A percentile compares a stretch with the other conserved stretches of the same genome.
These are phyloP conservation scores for Yamadazyma songkhlaensis DNA, from an alignment of 1,139 yeast genomes.

Conservation along the genomic window DNA sequence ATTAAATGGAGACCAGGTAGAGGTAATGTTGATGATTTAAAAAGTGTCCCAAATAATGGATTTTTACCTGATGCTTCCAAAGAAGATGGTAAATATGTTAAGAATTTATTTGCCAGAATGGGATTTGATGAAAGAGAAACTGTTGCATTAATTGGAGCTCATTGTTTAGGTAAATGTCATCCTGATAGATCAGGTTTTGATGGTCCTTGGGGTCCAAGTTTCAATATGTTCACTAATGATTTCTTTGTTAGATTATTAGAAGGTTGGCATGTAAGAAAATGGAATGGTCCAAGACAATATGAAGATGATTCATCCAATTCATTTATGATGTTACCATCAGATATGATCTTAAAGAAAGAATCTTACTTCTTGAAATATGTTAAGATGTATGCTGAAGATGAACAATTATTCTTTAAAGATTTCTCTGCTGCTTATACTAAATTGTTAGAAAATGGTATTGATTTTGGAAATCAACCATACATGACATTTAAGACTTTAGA, in stretches of 20 bases:
- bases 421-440: constrained; percentile 68
- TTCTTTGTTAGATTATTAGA: constrained; percentile 70
- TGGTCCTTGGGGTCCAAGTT: constrained; percentile 95
- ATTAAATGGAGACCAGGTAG: constrained; percentile 89
- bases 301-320: constrained; percentile 69
- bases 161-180: constrained; percentile 80
- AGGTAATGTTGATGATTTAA: constrained; percentile 18
- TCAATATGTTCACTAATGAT: constrained; percentile 80
- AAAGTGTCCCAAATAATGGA: constrained; percentile 60
- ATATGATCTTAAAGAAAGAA: constrained; percentile 70
- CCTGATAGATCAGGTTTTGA: constrained; percentile 66
- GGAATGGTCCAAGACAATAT: constrained; percentile 77
- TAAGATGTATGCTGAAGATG: constrained; percentile 68
- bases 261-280: constrained; percentile 74
- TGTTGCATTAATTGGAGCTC: constrained; percentile 87
- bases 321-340: constrained; percentile 92
- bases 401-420: constrained; percentile 66
- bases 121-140: constrained; percentile 82
- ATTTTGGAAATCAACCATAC: constrained; percentile 44
- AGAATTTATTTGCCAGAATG: constrained; percentile 64
- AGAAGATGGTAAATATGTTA: constrained; percentile 70
- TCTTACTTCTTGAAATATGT: constrained; percentile 64
- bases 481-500: constrained; percentile 66
- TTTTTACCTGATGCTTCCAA: constrained; percentile 78
- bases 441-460: constrained; percentile 72